Evolutionary conservation across 805 yeast genomes (phyloP).

Genomic region (Starmerella roubikii): DNA sequence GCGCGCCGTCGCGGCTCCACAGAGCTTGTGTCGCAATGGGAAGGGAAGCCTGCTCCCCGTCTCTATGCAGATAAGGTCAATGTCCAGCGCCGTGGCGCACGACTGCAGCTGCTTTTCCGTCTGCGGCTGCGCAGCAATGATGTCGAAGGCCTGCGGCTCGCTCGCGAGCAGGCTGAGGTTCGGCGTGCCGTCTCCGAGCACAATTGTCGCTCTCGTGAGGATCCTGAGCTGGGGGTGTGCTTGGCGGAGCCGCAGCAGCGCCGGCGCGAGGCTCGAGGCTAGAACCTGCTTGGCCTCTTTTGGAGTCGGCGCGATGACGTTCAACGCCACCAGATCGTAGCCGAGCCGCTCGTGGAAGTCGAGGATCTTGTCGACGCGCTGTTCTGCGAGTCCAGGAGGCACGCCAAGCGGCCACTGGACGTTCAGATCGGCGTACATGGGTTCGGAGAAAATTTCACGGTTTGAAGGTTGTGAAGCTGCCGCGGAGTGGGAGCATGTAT

Average conservation of each 20-base stretch:
- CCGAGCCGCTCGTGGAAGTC: constrained; percentile 31
- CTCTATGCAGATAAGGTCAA: constrained; percentile 69
- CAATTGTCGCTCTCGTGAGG: constrained; percentile 60
- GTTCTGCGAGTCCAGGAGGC: constrained; percentile 6
- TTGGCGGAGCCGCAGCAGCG: constrained; percentile 24
- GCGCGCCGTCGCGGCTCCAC: constrained; percentile 68
- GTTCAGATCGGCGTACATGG: constrained; percentile 28
- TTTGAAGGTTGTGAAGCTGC: too few species aligned
- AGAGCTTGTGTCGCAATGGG: constrained; percentile 67
- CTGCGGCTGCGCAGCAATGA: constrained; percentile 67
- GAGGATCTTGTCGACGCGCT: constrained; percentile 17
- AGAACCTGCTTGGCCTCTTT: constrained; percentile 16
- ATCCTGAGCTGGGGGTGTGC: constrained; percentile 34
- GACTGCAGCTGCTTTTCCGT: constrained; percentile 67
- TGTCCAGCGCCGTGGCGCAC: constrained; percentile 60
- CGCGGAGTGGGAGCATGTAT: too few species aligned
- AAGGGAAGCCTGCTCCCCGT: constrained; percentile 53
- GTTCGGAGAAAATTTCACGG: too few species aligned
- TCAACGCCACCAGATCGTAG: constrained; percentile 65
- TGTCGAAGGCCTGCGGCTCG: constrained; percentile 40
- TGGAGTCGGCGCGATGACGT: constrained; percentile 30
- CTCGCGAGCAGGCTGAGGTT: constrained; percentile 7
- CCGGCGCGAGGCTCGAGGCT: constrained; percentile 17
- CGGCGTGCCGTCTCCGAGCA: constrained; percentile 42
- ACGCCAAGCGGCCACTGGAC: constrained; percentile 26